Evolutionary conservation across 345 rosid species (phyloP).

Genomic region (Eutrema japonicum): DNA sequence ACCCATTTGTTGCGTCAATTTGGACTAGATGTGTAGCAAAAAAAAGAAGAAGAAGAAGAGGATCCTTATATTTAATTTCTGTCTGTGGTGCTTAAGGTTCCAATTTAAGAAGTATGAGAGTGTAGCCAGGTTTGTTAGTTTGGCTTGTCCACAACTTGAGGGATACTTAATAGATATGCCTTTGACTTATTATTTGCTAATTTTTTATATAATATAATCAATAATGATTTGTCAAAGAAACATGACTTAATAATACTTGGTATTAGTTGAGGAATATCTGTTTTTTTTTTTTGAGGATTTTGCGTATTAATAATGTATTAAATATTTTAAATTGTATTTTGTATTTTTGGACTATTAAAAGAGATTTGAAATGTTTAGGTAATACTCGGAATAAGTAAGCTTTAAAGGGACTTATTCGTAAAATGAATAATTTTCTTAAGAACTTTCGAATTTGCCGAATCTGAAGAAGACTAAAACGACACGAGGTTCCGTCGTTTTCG

Average conservation of each 20-base stretch:
- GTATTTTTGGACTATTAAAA: neutral
- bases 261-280: conserved; percentile 1
- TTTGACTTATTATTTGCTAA: conserved; percentile 24
- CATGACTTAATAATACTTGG: neutral
- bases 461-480: conserved; percentile 18
- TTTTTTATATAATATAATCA: neutral
- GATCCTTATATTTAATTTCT: neutral
- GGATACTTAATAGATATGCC: conserved; percentile 13
- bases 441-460: neutral
- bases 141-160: conserved; percentile 25
- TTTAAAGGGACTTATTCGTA: neutral
- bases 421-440: neutral
- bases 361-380: neutral
- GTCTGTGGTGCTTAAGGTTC: conserved; percentile 4
- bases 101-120: conserved; percentile 18
- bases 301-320: neutral
- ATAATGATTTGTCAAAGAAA: neutral
- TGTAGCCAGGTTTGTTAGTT: conserved; percentile 5
- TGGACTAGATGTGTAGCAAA: neutral
- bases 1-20: conserved; percentile 7
- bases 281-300: neutral
- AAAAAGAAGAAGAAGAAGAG: neutral
- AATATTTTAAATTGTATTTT: neutral
- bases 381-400: neutral
- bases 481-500: conserved; percentile 25